Base-by-base conservation (phyloP, 2,329 filamentous ascomycete genomes). In the Xylariaceae sp. region DNA sequence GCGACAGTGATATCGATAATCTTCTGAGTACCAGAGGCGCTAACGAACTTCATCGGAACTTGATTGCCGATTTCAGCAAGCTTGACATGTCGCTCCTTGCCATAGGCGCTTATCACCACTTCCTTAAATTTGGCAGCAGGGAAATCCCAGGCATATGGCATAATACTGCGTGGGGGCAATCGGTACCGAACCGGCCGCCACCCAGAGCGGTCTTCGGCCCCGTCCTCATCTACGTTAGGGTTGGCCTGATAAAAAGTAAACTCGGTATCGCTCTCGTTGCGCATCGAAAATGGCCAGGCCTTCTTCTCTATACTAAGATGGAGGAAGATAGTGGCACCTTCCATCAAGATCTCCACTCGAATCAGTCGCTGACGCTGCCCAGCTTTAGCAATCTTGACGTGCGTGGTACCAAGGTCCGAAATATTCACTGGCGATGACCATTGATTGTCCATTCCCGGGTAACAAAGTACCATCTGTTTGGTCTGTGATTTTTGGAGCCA, bases 101-200 rank as follows among this genome's bases (percentile, higher is more conserved):
- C 87, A 68, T 88, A 87, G 6, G 88, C 89, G 50, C 81, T 87
- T 70, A 99, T 86, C 46, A 98, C 87, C 34, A 99, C 85, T 72
- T 97, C 95, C 69, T 95, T 96, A 76, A 91, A 89, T 76, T 96
- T 97, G n/a, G 92, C 93, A 1, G 95, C 94, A 1, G 95, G 96
- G 75, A 96, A 99, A 71, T 99, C 96, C 95, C 95, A 99, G 1
- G 95, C 94, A 69, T 99, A 99, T 0, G 96, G 95, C 95, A 99
- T 99, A 74, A 99, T 97, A 74, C 94, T 98, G 58, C 95, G 84
- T 11, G 94, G 88, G 2, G 96, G 96, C 26, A 99, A 80, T 28
- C 94, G 89, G 75, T 99, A 99, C 50, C 92, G 84, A 60, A 99
- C 91, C 2, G 92, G 93, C 63, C 91, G 89, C 91, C 95, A 99